Evolutionary conservation across 2,329 filamentous ascomycete species (phyloP).

Genomic region (Botrytis paeoniae): DNA sequence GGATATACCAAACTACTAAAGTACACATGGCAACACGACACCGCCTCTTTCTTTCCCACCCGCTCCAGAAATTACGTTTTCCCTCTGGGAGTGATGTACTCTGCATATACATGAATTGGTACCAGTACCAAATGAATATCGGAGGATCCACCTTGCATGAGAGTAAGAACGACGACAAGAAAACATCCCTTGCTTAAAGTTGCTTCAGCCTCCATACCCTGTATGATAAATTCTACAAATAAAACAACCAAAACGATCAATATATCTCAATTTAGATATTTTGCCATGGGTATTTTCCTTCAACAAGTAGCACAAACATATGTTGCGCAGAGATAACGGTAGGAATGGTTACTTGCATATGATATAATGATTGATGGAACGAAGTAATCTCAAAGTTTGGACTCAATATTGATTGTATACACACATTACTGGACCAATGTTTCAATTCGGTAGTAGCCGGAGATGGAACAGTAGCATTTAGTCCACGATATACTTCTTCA

Average conservation of each 20-base stretch:
- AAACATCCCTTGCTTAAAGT: constrained; percentile 13
- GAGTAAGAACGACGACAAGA: neutral
- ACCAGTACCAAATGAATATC: constrained; percentile 2
- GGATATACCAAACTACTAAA: neutral
- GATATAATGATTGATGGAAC: constrained; percentile 14
- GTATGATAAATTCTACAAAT: neutral
- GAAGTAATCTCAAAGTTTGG: constrained; percentile 5
- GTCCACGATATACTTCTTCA: neutral
- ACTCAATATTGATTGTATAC: constrained; percentile 10
- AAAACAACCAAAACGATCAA: neutral
- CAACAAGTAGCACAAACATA: neutral
- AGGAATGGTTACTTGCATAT: constrained; percentile 20
- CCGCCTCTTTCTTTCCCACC: constrained; percentile 4
- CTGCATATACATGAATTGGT: constrained; percentile 17
- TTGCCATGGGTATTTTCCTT: neutral
- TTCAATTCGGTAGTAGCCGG: constrained; percentile 13
- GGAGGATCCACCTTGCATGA: constrained; percentile 12
- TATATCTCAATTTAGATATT: neutral
- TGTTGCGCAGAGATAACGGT: constrained; percentile 14
- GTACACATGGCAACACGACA: constrained; percentile 17
- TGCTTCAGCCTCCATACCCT: constrained; percentile 7
- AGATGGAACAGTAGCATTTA: constrained; percentile 14
- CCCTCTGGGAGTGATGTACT: neutral
- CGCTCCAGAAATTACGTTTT: constrained; percentile 9
- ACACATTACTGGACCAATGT: constrained; percentile 5